phyloP scores from a whole-genome alignment of 2,329 filamentous ascomycete genomes.

The Fusarium azukiicola region DNA sequence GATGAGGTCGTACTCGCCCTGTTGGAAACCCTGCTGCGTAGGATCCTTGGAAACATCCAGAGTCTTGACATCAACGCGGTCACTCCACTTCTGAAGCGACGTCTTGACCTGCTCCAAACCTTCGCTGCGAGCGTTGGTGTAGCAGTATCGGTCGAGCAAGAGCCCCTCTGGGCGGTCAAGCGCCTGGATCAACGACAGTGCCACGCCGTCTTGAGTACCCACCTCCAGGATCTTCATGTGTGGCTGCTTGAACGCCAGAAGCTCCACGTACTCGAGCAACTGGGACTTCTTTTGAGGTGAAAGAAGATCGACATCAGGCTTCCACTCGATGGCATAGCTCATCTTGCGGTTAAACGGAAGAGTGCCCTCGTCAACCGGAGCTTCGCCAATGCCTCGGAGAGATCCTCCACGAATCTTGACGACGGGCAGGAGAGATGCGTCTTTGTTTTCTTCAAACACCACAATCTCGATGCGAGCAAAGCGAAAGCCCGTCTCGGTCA shows the following conservation, averaged over 20 bases:
- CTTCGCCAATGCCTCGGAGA: constrained; percentile 35
- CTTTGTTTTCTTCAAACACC: constrained; percentile 33
- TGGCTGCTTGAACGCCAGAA: constrained; percentile 38
- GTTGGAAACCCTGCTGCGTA: constrained; percentile 21
- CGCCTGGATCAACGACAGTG: constrained; percentile 24
- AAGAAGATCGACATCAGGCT: constrained; percentile 32
- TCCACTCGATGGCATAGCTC: constrained; percentile 37
- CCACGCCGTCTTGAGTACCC: neutral
- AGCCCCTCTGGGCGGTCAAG: constrained; percentile 29
- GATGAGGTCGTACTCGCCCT: constrained; percentile 29
- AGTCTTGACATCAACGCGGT: constrained; percentile 20
- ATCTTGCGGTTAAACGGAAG: constrained; percentile 37
- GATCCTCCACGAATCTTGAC: constrained; percentile 27
- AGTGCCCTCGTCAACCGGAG: constrained; percentile 22
- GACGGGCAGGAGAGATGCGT: constrained; percentile 17
- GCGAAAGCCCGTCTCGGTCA: constrained; percentile 30
- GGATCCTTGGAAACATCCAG: constrained; percentile 29
- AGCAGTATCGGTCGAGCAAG: constrained; percentile 29
- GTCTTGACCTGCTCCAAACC: constrained; percentile 17
- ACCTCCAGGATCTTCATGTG: constrained; percentile 37
- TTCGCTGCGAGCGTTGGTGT: constrained; percentile 2
- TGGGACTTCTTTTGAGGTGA: constrained; percentile 6
- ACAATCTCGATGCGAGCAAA: constrained; percentile 35
- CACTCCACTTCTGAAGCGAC: constrained; percentile 22
- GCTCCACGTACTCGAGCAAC: constrained; percentile 25